A percentile compares a stretch with the other conserved stretches of the same genome.
Evolutionary conservation across 2,329 filamentous ascomycete genomes (phyloP).

Genomic region (Calonectria crousiana): DNA sequence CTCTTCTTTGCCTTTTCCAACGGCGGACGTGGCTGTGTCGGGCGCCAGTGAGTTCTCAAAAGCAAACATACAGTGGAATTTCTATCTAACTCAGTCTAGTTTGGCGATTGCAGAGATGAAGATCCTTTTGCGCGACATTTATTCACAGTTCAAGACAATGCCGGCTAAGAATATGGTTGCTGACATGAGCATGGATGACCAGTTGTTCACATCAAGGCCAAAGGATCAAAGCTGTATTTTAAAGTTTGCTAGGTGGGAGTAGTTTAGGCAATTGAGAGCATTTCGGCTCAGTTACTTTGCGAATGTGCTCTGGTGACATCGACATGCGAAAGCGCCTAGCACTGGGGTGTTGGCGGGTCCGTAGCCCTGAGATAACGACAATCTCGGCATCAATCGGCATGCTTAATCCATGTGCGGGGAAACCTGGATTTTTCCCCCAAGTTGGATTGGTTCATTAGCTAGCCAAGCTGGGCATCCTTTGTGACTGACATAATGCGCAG

Average conservation of each 20-base stretch:
- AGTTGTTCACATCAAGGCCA: slow-evolving; percentile 33
- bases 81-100: neutral
- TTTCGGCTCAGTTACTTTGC: neutral
- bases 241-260: slow-evolving; percentile 28
- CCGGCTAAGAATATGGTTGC: slow-evolving; percentile 16
- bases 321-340: neutral
- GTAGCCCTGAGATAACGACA: neutral
- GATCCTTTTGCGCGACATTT: slow-evolving; percentile 27
- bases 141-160: slow-evolving; percentile 11
- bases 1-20: slow-evolving; percentile 32
- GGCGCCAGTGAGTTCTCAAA: slow-evolving; percentile 32
- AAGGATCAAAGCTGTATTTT: slow-evolving; percentile 31
- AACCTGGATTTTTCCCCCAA: neutral
- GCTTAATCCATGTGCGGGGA: neutral
- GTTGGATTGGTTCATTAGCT: neutral
- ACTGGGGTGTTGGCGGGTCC: neutral
- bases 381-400: neutral
- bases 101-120: slow-evolving; percentile 35
- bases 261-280: neutral
- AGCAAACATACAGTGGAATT: neutral
- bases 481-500: neutral
- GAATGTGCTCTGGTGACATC: neutral
- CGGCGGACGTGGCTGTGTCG: slow-evolving; percentile 32
- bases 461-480: neutral
- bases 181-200: slow-evolving; percentile 34